Percentiles rank a stretch among this genome's conserved stretches.
These are phyloP conservation scores for Taxawa tesnikishii DNA, from an alignment of 2,329 filamentous ascomycete species.

Conservation along the genomic window DNA sequence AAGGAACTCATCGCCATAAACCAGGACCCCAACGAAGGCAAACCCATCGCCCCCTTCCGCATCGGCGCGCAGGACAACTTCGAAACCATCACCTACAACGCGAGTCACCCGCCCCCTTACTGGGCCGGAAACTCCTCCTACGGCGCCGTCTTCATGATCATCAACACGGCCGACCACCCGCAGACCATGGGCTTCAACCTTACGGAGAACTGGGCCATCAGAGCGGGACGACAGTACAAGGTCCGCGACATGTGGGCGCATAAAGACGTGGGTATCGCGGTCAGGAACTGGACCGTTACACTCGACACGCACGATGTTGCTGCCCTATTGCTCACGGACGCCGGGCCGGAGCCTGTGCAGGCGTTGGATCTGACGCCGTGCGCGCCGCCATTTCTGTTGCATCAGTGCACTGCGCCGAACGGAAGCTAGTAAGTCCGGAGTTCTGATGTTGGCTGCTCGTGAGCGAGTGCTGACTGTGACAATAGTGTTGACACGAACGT, in stretches of 20 bases:
- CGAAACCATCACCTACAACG: conserved; percentile 8
- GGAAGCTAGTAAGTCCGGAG: conserved; percentile 1
- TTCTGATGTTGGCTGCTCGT: no score
- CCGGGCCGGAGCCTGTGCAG: conserved; percentile 7
- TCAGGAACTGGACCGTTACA: conserved; percentile 12
- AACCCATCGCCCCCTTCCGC: conserved; percentile 12
- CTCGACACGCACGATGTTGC: conserved; percentile 12
- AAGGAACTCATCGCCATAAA: conserved; percentile 15
- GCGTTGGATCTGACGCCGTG: conserved; percentile 5
- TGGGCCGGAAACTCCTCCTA: conserved; percentile 16
- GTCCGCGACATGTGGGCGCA: conserved; percentile 16
- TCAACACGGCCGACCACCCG: conserved; percentile 12
- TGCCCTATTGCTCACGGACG: conserved; percentile 13
- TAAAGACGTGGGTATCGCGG: conserved; percentile 10
- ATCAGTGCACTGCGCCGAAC: background rate
- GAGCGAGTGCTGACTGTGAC: no score
- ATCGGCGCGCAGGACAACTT: conserved; percentile 12
- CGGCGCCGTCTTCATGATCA: conserved; percentile 15
- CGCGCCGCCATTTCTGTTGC: conserved; percentile 1
- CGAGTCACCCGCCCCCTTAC: conserved; percentile 13
- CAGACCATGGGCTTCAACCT: conserved; percentile 13
- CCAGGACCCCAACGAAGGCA: conserved; percentile 13
- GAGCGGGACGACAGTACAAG: conserved; percentile 12
- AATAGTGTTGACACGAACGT: no score
- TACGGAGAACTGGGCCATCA: conserved; percentile 14